Conservation (phyloP, 768 basidiomycete species). For the Leucocoprinus leucothites region DNA sequence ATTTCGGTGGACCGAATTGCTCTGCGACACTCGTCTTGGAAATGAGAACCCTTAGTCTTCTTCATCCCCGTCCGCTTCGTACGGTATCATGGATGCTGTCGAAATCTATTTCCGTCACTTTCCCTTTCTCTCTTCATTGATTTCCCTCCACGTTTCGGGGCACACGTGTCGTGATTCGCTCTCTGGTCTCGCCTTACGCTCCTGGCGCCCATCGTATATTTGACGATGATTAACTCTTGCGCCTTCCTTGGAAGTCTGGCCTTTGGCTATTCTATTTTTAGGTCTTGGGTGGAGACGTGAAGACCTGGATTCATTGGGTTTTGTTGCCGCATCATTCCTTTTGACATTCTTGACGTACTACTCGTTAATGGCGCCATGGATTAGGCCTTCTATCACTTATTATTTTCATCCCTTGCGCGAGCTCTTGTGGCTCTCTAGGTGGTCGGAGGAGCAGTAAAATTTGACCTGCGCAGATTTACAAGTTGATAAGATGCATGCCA, state of each 20-base stretch:
- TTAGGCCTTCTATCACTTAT: not conserved
- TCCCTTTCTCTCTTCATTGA: not conserved
- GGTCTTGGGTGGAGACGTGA: too few species aligned
- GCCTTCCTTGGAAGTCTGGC: too few species aligned
- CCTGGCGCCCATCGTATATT: too few species aligned
- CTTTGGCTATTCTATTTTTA: too few species aligned
- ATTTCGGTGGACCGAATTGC: not conserved
- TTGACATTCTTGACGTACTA: not conserved
- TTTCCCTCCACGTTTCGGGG: not conserved
- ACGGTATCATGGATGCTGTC: not conserved
- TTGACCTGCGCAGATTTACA: not conserved
- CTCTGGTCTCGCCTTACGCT: too few species aligned
- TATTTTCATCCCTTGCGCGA: not conserved
- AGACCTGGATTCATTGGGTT: too few species aligned
- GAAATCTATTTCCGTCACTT: constrained; percentile 4
- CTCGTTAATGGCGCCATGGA: too few species aligned
- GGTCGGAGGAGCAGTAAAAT: not conserved
- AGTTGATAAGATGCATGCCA: constrained; percentile 5
- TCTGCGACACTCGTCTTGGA: not conserved
- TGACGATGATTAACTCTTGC: too few species aligned
- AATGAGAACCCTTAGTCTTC: not conserved
- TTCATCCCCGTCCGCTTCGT: constrained; percentile 1
- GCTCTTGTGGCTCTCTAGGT: not conserved
- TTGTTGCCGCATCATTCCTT: not conserved
- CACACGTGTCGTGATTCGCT: not conserved